phyloP scores from a whole-genome alignment of 2,329 filamentous ascomycete genomes.

The Fusarium abutilonis region DNA sequence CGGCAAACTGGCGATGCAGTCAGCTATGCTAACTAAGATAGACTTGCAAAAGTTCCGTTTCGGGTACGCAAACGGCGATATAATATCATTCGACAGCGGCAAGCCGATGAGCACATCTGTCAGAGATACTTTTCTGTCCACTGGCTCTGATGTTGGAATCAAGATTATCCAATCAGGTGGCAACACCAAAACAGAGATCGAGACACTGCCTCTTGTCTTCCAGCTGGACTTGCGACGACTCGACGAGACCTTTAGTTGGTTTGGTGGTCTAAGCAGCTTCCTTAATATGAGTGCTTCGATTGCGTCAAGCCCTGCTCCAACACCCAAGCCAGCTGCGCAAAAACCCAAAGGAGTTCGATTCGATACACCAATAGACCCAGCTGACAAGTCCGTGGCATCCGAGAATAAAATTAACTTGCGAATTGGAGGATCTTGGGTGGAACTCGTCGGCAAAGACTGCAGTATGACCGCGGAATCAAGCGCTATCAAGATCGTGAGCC shows the following conservation, averaged over 20 bases:
- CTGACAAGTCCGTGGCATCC: constrained; percentile 58
- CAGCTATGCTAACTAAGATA: constrained; percentile 51
- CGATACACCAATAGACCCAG: constrained; percentile 61
- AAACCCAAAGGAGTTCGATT: constrained; percentile 68
- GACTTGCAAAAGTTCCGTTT: constrained; percentile 68
- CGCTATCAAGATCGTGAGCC: constrained; percentile 81
- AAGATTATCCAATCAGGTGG: constrained; percentile 59
- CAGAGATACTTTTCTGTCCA: constrained; percentile 65
- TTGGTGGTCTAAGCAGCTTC: constrained; percentile 91
- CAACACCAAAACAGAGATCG: constrained; percentile 67
- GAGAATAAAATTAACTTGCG: constrained; percentile 78
- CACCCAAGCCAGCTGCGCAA: constrained; percentile 50
- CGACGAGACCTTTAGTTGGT: constrained; percentile 87
- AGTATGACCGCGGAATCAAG: constrained; percentile 79
- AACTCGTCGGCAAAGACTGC: constrained; percentile 81
- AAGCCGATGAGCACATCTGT: constrained; percentile 68
- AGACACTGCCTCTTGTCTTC: constrained; percentile 80
- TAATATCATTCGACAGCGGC: constrained; percentile 69
- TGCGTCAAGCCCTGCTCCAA: constrained; percentile 72
- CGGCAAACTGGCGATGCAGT: constrained; percentile 42
- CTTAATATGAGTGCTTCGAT: constrained; percentile 89
- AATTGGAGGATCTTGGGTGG: constrained; percentile 78
- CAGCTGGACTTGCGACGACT: constrained; percentile 81
- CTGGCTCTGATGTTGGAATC: constrained; percentile 67
- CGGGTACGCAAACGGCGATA: constrained; percentile 70